Base-by-base conservation (phyloP, 2,329 filamentous ascomycete genomes). In the Trichoderma sp. region DNA sequence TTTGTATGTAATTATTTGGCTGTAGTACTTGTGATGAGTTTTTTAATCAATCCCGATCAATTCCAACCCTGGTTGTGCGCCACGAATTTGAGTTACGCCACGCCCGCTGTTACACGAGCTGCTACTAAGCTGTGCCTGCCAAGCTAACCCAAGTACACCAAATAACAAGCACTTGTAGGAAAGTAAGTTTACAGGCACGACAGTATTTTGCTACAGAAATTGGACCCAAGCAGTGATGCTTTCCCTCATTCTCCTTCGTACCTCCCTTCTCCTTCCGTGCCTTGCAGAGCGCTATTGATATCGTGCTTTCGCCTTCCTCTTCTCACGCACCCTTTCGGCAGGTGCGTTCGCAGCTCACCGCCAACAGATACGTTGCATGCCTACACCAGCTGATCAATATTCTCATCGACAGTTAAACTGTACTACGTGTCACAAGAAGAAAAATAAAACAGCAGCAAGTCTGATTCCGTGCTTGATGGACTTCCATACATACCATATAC, bases 41-140 rank as follows among this genome's bases (percentile, higher is more conserved):
- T n/a, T n/a, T n/a, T 43, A 3, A n/a, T 1, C 16, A 43, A 10
- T n/a, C n/a, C 19, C 40, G 14, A n/a, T 43, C 4, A 8, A n/a
- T 43, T 19, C 13, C 33, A 29, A 33, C 1, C 11, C 19, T 55
- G 33, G 61, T 21, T 55, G 57, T 37, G 59, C 37, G 37, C 37
- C 27, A 29, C 21, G 33, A 56, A 66, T 49, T 55, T 37, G 37
- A 40, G 53, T 66, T 47, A 66, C 62, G 62, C 62, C 62, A 66
- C 62, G 37, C 35, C 62, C 62, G 62, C 62, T 29, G 49, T 29
- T 47, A 40, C 62, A 65, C 53, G 53, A 66, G 52, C 52, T 57
- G 52, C 27, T 53, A 47, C 24, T 19, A 31, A 24, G 37, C 24
- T 57, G 52, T 31, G 43, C 62, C 37, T 66, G 62, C 62, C 53